Evolutionary conservation across 2,329 filamentous ascomycete genomes (phyloP).

Genomic region (Pezicula carpinea): DNA sequence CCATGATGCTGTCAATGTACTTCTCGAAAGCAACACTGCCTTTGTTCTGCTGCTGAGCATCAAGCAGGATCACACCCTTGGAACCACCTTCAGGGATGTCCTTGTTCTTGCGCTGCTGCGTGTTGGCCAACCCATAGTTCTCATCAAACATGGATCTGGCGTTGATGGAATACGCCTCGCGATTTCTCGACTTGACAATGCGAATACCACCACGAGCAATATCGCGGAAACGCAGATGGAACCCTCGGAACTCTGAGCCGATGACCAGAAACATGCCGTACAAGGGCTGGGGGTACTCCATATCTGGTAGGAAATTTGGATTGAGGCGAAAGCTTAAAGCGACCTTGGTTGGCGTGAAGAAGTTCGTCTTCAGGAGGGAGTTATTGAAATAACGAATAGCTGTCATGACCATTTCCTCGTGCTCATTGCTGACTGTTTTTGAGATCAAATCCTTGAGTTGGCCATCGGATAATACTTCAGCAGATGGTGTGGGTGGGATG

Average conservation of each 20-base stretch:
- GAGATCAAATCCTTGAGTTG: slow-evolving; percentile 73
- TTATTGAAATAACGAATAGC: slow-evolving; percentile 96
- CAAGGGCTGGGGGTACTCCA: slow-evolving; percentile 88
- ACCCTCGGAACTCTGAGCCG: slow-evolving; percentile 91
- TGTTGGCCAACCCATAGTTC: slow-evolving; percentile 97
- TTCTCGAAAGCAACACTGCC: slow-evolving; percentile 93
- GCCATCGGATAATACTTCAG: slow-evolving; percentile 69
- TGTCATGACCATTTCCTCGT: slow-evolving; percentile 97
- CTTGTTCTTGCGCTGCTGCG: slow-evolving; percentile 99
- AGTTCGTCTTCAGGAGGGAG: slow-evolving; percentile 92
- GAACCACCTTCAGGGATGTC: slow-evolving; percentile 97
- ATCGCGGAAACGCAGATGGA: slow-evolving; percentile 95
- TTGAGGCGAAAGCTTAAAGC: slow-evolving; percentile 94
- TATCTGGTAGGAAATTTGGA: slow-evolving; percentile 78
- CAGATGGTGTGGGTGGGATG: slow-evolving; percentile 50
- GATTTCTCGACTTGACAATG: slow-evolving; percentile 96
- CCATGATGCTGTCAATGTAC: slow-evolving; percentile 98
- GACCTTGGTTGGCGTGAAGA: slow-evolving; percentile 92
- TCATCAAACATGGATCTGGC: slow-evolving; percentile 95
- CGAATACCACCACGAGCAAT: slow-evolving; percentile 96
- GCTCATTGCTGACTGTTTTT: slow-evolving; percentile 81
- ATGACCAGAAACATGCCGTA: slow-evolving; percentile 99
- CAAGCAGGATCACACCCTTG: slow-evolving; percentile 94
- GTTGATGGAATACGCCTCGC: slow-evolving; percentile 94
- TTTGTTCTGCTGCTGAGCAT: slow-evolving; percentile 92